Base-by-base conservation (phyloP, 768 basidiomycete species). In the Pisolithus sp. region DNA sequence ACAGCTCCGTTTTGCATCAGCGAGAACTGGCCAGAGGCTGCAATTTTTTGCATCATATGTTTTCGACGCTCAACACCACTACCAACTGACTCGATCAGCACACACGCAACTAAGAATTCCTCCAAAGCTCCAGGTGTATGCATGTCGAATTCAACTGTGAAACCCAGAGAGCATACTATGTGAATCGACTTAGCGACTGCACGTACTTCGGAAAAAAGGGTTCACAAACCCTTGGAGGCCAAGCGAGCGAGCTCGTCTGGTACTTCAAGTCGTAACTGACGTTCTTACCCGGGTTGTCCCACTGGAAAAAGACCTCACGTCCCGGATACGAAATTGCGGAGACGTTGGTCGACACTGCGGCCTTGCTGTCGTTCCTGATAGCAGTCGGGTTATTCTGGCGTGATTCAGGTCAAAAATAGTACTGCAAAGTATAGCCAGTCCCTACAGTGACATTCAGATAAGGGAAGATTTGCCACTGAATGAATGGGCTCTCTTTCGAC, bases 111-210 rank as follows among this genome's bases (percentile, higher is more conserved):
- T n/a, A n/a, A n/a, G n/a, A n/a, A n/a, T n/a, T n/a, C n/a, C n/a
- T n/a, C n/a, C n/a, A n/a, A n/a, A n/a, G n/a, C n/a, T n/a, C n/a
- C n/a, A n/a, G n/a, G n/a, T n/a, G n/a, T n/a, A n/a, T n/a, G n/a
- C n/a, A 83, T 5, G 82, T 83, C 10, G 72, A 73, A 70, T 83
- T 85, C 48, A 83, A 65, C 62, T 84, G 81, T 18, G 72, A 75
- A 49, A 83, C 76, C 77, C 81, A 84, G 3, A 77, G 77, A 7
- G 74, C 76, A 53, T 68, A 82, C 73, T 77, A 53, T 18, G 58
- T n/a, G 5, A 6, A 18, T 24, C 8, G 48, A 4, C 37, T 17
- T 24, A 46, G 13, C 34, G 38, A 49, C 10, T 50, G 28, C 21
- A 12, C 18, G 8, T 31, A 4, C 12, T 23, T 24, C 51, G 13